phyloP scores from a whole-genome alignment of 768 basidiomycete species.

The Candolleomyces efflorescens region DNA sequence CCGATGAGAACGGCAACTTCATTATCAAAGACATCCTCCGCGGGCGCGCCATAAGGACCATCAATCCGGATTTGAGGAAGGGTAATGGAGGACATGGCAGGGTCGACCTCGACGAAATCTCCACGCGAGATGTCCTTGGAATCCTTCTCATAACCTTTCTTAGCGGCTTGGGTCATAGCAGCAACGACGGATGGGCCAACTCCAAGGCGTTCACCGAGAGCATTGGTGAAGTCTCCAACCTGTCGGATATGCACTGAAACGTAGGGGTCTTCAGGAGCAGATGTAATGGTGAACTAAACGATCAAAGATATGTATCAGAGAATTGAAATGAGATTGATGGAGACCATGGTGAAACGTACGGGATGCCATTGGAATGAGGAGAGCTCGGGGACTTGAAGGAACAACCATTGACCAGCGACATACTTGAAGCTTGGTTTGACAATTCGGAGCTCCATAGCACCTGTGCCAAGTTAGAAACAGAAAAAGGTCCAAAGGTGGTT shows the following conservation, averaged over 20 bases:
- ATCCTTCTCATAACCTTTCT: slow-evolving; percentile 71
- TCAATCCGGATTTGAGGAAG: slow-evolving; percentile 78
- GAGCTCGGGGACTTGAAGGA: slow-evolving; percentile 83
- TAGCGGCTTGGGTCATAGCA: slow-evolving; percentile 71
- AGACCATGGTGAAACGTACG: slow-evolving; percentile 38
- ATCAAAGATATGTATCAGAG: slow-evolving; percentile 10
- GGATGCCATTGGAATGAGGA: slow-evolving; percentile 91
- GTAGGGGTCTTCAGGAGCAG: slow-evolving; percentile 91
- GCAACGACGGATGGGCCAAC: slow-evolving; percentile 75
- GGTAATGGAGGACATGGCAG: slow-evolving; percentile 37
- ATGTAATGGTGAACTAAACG: slow-evolving; percentile 85
- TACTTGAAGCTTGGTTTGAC: slow-evolving; percentile 91
- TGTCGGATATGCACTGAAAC: slow-evolving; percentile 91
- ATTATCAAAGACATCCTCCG: slow-evolving; percentile 83
- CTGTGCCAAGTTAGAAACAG: slow-evolving; percentile 26
- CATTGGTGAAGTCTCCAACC: slow-evolving; percentile 84
- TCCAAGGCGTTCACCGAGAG: slow-evolving; percentile 82
- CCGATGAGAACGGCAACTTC: slow-evolving; percentile 91
- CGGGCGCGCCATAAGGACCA: slow-evolving; percentile 90
- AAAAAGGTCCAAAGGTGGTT: not conserved
- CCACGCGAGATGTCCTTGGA: slow-evolving; percentile 51
- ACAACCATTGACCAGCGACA: slow-evolving; percentile 88
- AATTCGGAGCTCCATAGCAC: slow-evolving; percentile 92
- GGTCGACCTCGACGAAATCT: slow-evolving; percentile 77
- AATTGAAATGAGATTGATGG: slow-evolving; percentile 2